Base-by-base conservation (phyloP, 179 eudicot species). In the Vitellaria paradoxa region DNA sequence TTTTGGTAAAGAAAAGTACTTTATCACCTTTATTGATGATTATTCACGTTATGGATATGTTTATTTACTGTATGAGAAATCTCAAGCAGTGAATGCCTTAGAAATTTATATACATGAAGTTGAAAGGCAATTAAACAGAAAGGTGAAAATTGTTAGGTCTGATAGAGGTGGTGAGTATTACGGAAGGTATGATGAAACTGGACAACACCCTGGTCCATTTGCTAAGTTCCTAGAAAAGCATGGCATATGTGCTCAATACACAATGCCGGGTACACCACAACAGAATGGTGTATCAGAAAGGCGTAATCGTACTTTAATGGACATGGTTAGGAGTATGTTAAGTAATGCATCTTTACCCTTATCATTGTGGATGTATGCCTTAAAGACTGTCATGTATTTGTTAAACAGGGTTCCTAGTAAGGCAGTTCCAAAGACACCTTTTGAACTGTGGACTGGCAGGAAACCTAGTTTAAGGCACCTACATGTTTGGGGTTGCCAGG, bases 391-490 rank as follows among this genome's bases (percentile, higher is more conserved):
- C 11, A 23, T 70, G 59, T 70, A 70, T 70, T 47, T 70, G 26
- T 70, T 70, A 49, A 70, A 70, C 0, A 9, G 65, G 45, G 49
- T 72, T 72, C 50, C 64, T 72, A 72, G 49, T 56, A 56, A 72
- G 46, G 63, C 15, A 72, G 46, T 57, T 72, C 65, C 64, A 53
- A 72, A 72, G 20, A 72, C 76, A 18, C 65, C 76, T 20, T 72
- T 53, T 72, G 23, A 72, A 57, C 7, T 56, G 63, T 56, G 65
- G 76, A 72, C 9, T 20, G n/a, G 75, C 6, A 71, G 75, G 62
- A 71, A 71, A 71, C 71, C 71, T n/a, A 71, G 75, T 71, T 71
- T 71, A 71, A 71, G 62, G 21, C 63, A 71, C 62, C 75, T 71
- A 42, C 62, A 71, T 56, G 75, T 71, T n/a, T 71, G 62, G 75